Evolutionary conservation across 148 eudicot species (phyloP), one percentile per base, ranked within the genome.

Genomic region (Bassia scoparia): DNA sequence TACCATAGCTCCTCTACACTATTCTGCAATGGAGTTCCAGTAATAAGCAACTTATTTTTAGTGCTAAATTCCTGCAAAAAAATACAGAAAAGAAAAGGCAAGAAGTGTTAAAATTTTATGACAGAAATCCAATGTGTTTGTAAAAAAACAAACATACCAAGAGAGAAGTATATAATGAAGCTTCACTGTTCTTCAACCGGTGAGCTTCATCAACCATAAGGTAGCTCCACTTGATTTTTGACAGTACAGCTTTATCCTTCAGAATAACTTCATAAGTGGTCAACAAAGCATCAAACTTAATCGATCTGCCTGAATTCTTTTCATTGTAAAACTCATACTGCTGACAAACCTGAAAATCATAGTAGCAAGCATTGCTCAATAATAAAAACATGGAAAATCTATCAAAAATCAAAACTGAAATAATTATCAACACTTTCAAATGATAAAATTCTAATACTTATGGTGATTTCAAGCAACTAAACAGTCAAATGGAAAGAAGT

Each of bases 191-290:
- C 81, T 96, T 96, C 68, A 96, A 80, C 81, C 99, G 84, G 74
- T 96, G 99, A 77, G 99, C 99, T 86, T 96, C 99, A 86, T 96
- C 99, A 71, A 96, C 96, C 99, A 92, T 92, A 68, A 96, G 96
- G 81, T 96, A 96, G 81, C 77, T 87, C 99, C 99, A 96, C 81
- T 87, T 96, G 63, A 96, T 89, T 82, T 90, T 96, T 55, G 99
- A 96, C 35, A 96, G 78, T 70, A 90, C 97, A 2, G 85, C 86
- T 84, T 86, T 92, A 79, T 96, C 97, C 82, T 96, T 96, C 66
- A 96, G 78, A 80, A 96, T 63, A 66, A 92, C 99, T 86, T 96
- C 99, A 86, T 96, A 96, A 4, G 99, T 96, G 37, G 97, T 96
- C 84, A 96, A 78, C 69, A 96, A 82, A 46, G 99, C 67, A 74